Evolutionary conservation across 345 rosid genomes (phyloP), one percentile per base, ranked within the genome.

Genomic region (Raphanus raphanistrum): DNA sequence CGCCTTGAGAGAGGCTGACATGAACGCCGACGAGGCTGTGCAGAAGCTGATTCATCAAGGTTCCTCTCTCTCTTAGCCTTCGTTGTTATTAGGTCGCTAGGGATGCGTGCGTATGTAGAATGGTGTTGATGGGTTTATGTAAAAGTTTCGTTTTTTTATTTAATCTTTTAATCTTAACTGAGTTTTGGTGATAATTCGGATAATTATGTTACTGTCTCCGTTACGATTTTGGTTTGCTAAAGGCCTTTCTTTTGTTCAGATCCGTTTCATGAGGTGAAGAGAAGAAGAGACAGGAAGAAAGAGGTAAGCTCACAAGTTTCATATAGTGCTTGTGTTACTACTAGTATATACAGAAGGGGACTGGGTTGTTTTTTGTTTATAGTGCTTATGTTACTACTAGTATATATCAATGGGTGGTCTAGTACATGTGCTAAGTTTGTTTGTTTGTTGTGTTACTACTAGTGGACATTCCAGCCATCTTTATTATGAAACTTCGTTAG

Each of bases 201-300:
- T n/a, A 0, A 0, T n/a, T 62, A 21, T 62, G 66, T 6, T n/a
- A 31, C 12, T 61, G 21, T 61, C 29, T 60, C 29, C 0, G 3
- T 60, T 3, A 60, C 15, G 10, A 5, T 60, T 28, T 5, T 60
- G 8, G 35, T 3, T 11, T 5, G 33, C 8, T 29, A 61, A 61
- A 6, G 38, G 21, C 21, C 21, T 61, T 29, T 13, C 41, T n/a
- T 35, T 31, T 62, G 41, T n/a, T 62, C 66, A 62, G 66, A 62
- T 62, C 66, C 66, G 6, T 61, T 61, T 11, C 66, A 61, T 29
- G 66, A 61, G 66, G 66, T 61, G 66, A 61, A 61, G 66, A 61
- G 66, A 62, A 62, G 41, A 62, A 62, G 35, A 31, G 66, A 62
- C 41, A 62, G 66, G 66, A 62, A 62, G 66, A 62, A 62, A 62